A percentile compares a stretch with the other conserved stretches of the same genome.
These are phyloP conservation scores for Ophiocordyceps camponoti-leonardi DNA, from an alignment of 2,329 filamentous ascomycete species.

Conservation along the genomic window DNA sequence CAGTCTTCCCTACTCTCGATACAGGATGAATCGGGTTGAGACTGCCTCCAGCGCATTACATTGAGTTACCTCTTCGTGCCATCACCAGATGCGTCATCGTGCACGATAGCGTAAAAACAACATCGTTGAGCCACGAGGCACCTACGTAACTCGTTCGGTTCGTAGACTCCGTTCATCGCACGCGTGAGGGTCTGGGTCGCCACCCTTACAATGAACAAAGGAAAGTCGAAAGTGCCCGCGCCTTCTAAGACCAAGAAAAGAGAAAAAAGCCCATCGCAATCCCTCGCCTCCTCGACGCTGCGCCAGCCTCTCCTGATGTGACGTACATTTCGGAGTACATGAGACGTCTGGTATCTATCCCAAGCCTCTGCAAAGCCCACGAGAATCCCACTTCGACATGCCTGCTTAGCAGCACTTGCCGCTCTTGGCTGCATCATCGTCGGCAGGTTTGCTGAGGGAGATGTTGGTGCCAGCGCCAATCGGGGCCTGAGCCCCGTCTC, in stretches of 20 bases:
- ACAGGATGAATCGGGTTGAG: no score
- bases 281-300: constrained; percentile 15
- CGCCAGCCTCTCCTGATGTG: constrained; percentile 13
- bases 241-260: constrained; percentile 19
- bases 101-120: background rate
- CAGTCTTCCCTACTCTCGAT: background rate
- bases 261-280: constrained; percentile 16
- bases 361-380: constrained; percentile 9
- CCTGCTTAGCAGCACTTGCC: constrained; percentile 61
- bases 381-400: constrained; percentile 7
- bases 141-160: constrained; percentile 19
- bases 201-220: constrained; percentile 16
- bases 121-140: constrained; percentile 3
- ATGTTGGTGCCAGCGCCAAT: constrained; percentile 70
- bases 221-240: constrained; percentile 21
- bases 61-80: background rate
- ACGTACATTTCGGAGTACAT: constrained; percentile 16
- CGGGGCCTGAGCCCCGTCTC: constrained; percentile 63
- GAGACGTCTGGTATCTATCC: constrained; percentile 17
- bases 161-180: constrained; percentile 9
- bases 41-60: background rate
- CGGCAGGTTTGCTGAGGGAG: constrained; percentile 70
- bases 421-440: constrained; percentile 57
- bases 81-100: background rate
- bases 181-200: background rate